Base-by-base conservation (phyloP, 768 basidiomycete species). In the Pulveroboletus sp. region DNA sequence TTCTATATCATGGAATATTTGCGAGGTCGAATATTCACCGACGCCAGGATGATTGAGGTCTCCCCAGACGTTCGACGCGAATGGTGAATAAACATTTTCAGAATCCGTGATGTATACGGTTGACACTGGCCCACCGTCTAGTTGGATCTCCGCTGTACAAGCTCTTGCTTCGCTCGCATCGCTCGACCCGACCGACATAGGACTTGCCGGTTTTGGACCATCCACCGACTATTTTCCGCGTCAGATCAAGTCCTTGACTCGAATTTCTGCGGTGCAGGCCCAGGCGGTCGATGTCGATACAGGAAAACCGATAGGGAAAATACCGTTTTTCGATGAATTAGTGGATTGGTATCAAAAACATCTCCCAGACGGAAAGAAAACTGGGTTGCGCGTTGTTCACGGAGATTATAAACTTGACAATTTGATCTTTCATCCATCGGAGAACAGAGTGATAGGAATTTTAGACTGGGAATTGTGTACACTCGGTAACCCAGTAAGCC, bases 361-460 rank as follows among this genome's bases (percentile, higher is more conserved):
- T 60, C 69, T 90, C 23, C 94, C 91, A 2, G 81, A 90, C 59
- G 92, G 94, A 69, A 71, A 63, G 53, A 82, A 82, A 64, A 79
- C 77, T 1, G 90, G 89, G 1, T 72, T 79, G 45, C 82, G 90
- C n/a, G 84, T 99, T 54, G 93, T 98, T 6, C 95, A 98, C 64
- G 95, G 95, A 23, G 95, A 99, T 68, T 98, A 90, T 66, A 99
- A 99, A 67, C 74, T 95, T n/a, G 95, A 99, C 69, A 99, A 99
- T 66, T 66, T 99, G 55, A 79, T 97, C 54, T 98, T 97, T 69
- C 94, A 98, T 58, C 86, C 88, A 0, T 90, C 85, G 0, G 86
- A 97, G 68, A 91, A 94, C 52, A 75, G 80, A 35, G 94, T 98
- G 4, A 93, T 98, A 53, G 97, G 92, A 6, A 92, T 99, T 33